Base-by-base conservation (phyloP, 768 basidiomycete species). In the Hebeloma cylindrosporum region DNA sequence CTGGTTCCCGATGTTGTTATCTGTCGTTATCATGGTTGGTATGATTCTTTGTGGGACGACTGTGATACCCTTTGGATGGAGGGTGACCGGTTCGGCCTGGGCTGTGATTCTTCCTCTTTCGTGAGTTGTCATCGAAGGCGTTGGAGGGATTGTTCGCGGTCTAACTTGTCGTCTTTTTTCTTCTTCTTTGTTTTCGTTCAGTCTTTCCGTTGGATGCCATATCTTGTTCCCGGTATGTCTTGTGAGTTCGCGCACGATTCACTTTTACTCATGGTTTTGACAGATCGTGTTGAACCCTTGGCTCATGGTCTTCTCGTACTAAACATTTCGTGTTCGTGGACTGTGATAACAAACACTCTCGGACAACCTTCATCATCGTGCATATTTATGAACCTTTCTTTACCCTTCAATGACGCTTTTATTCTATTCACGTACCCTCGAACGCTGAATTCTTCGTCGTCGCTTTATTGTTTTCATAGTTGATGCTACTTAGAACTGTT, bases 21-120 rank as follows among this genome's bases (percentile, higher is more conserved):
- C 72, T 25, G 66, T 87, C 39, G 50, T 77, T 31, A 54, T 93
- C 27, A 71, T 83, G 41, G 71, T 66, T 1, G 76, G 68, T 23
- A 80, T 90, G 60, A 63, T 81, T 43, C 57, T 93, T 20, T 78
- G 57, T 30, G 62, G 70, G 23, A 75, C 74, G 47, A 51, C 57
- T 5, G 59, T 62, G 56, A 88, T 63, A 61, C 85, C 77, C 0
- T 37, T 67, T 0, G 76, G 71, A 20, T 93, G 87, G 83, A 65
- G 72, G 33, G 74, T 67, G 43, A 72, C 52, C 58, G 80, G 83
- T 0, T 52, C 61, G 0, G 68, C 74, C 37, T 86, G 89, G 83
- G 85, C 86, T 17, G 83, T 90, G 7, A 80, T 85, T 32, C 73
- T 93, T 40, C 92, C 92, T 0, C 70, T 93, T 34, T 61, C 70